A percentile compares a stretch with the other conserved stretches of the same genome.
These are phyloP conservation scores for Aspergillus taichungensis DNA, from an alignment of 495 filamentous ascomycete genomes.

Conservation along the genomic window DNA sequence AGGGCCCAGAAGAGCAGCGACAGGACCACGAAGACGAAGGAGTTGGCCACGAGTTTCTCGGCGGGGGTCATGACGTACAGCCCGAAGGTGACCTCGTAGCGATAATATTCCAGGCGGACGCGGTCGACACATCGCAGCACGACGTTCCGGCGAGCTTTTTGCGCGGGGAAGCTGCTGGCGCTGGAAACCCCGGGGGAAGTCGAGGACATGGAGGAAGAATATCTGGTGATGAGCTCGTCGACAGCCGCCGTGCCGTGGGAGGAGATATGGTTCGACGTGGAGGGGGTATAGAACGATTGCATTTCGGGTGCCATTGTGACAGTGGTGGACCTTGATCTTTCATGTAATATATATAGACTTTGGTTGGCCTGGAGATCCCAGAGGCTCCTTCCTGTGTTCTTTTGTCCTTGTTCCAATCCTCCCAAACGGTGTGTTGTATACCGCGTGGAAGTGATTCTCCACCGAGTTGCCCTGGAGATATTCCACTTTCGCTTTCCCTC, in stretches of 20 bases:
- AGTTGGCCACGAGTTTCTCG: constrained; percentile 62
- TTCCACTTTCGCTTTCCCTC: too few relatives aligned
- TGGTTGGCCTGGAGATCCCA: background rate
- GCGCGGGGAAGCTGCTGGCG: constrained; percentile 4
- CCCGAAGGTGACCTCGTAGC: constrained; percentile 67
- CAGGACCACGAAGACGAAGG: constrained; percentile 30
- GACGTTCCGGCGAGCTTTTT: constrained; percentile 16
- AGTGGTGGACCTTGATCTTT: background rate
- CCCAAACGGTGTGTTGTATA: too few relatives aligned
- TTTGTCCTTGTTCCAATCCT: too few relatives aligned
- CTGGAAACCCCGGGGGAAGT: background rate
- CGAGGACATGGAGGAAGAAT: constrained; percentile 25
- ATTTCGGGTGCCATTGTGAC: constrained; percentile 27
- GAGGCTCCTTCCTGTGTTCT: background rate
- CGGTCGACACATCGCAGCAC: constrained; percentile 37
- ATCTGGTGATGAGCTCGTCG: constrained; percentile 31
- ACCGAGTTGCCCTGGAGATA: too few relatives aligned
- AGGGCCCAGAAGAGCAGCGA: constrained; percentile 29
- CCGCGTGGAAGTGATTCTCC: too few relatives aligned
- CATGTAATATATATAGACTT: background rate
- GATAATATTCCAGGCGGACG: constrained; percentile 59
- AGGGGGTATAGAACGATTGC: constrained; percentile 31
- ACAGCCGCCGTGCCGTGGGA: constrained; percentile 26
- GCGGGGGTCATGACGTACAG: constrained; percentile 65
- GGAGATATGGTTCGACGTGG: constrained; percentile 22